Evolutionary conservation across 2,329 filamentous ascomycete genomes (phyloP).

Genomic region (Hypomyces rosellus): DNA sequence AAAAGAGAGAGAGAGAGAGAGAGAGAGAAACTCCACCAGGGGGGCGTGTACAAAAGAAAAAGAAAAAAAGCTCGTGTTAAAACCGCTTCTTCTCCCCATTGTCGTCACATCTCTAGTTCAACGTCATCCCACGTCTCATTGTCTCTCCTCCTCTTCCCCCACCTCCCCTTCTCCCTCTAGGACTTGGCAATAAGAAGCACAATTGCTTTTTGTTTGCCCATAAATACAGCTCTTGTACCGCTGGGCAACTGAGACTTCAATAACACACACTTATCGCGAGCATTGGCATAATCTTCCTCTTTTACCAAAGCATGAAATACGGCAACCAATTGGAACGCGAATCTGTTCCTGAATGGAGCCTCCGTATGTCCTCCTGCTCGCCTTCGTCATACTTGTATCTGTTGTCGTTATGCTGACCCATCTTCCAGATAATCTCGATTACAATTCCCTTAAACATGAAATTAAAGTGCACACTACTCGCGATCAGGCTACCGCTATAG

Average conservation of each 20-base stretch:
- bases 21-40: not conserved
- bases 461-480: conserved; percentile 75
- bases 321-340: conserved; percentile 58
- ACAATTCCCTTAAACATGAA: conserved; percentile 77
- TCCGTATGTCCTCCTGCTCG: conserved; percentile 43
- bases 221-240: not conserved
- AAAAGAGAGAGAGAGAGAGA: too few species aligned
- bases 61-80: not conserved
- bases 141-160: not conserved
- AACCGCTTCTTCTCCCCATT: not conserved
- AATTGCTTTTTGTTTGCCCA: not conserved
- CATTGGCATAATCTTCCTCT: conserved; percentile 2
- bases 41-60: not conserved
- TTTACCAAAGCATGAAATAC: conserved; percentile 31
- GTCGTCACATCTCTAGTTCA: too few species aligned
- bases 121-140: too few species aligned
- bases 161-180: not conserved
- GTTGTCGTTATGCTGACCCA: not conserved
- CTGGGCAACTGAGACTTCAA: not conserved
- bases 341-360: conserved; percentile 76
- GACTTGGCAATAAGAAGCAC: not conserved
- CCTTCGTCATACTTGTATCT: conserved; percentile 9
- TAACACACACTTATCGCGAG: not conserved
- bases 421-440: conserved; percentile 71
- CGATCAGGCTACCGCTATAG: conserved; percentile 61